These are phyloP conservation scores for Priceomyces haplophilus DNA, from an alignment of 805 yeast species.

Conservation along the genomic window DNA sequence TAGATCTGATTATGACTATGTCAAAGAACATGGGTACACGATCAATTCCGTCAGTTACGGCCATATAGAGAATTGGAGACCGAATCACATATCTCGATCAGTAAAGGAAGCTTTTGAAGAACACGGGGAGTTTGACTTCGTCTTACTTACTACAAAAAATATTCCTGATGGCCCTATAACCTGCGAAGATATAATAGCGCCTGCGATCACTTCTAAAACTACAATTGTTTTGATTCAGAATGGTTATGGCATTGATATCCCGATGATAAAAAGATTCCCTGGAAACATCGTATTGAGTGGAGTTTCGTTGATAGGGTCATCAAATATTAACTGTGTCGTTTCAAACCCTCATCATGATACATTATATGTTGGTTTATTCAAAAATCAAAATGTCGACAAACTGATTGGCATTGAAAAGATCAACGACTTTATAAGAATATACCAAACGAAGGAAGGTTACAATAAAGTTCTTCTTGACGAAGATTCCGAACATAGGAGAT, in stretches of 20 bases:
- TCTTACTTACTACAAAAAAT: slow-evolving; percentile 39
- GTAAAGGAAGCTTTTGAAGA: slow-evolving; percentile 25
- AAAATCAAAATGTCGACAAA: slow-evolving; percentile 10
- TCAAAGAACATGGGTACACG: slow-evolving; percentile 26
- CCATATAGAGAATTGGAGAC: slow-evolving; percentile 25
- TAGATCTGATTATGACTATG: slow-evolving; percentile 34
- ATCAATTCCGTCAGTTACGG: slow-evolving; percentile 36
- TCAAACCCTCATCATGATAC: slow-evolving; percentile 19
- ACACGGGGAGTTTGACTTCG: slow-evolving; percentile 32
- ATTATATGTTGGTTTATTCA: slow-evolving; percentile 22
- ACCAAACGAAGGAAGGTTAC: slow-evolving; percentile 22
- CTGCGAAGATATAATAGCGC: slow-evolving; percentile 41
- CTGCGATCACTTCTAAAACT: slow-evolving; percentile 27
- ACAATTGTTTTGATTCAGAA: slow-evolving; percentile 38
- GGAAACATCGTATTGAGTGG: slow-evolving; percentile 33
- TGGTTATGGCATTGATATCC: slow-evolving; percentile 36
- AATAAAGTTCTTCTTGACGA: slow-evolving; percentile 27
- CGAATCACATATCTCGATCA: slow-evolving; percentile 25
- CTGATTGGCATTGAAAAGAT: slow-evolving; percentile 10
- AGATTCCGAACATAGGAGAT: slow-evolving; percentile 31
- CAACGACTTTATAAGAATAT: slow-evolving; percentile 24
- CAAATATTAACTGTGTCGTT: slow-evolving; percentile 22
- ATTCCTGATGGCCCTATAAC: slow-evolving; percentile 35
- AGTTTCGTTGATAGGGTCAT: slow-evolving; percentile 34
- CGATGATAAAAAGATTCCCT: slow-evolving; percentile 32